A percentile compares a stretch with the other conserved stretches of the same genome.
Evolutionary conservation across 2,329 filamentous ascomycete species (phyloP).

Genomic region (Xylariaceae sp.): DNA sequence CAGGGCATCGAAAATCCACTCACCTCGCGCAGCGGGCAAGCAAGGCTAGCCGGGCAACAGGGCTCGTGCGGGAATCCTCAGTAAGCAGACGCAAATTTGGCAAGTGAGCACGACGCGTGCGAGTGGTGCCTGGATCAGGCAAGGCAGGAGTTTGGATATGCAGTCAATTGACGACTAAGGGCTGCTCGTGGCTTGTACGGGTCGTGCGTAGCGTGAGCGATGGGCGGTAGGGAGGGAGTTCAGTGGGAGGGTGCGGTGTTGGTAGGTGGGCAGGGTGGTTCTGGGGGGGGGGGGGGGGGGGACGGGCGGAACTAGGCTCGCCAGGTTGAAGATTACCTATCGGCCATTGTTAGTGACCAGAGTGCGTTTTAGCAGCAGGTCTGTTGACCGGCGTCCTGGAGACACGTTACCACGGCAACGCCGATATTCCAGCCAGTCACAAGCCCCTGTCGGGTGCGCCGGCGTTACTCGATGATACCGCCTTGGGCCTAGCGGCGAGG

Average conservation of each 20-base stretch:
- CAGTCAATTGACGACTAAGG: not conserved
- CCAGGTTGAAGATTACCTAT: not conserved
- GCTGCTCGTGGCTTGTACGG: not conserved
- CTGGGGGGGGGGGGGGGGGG: not conserved
- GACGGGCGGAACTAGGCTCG: not conserved
- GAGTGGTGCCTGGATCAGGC: slow-evolving; percentile 23
- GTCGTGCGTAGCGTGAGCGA: not conserved
- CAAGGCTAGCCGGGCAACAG: slow-evolving; percentile 35
- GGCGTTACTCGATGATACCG: slow-evolving; percentile 8
- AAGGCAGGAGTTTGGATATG: slow-evolving; percentile 12
- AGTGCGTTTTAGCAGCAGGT: slow-evolving; percentile 11
- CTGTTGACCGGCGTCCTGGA: slow-evolving; percentile 13
- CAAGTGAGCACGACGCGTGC: slow-evolving; percentile 30
- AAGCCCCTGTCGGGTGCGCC: slow-evolving; percentile 3
- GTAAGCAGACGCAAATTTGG: slow-evolving; percentile 33
- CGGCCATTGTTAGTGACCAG: slow-evolving; percentile 4
- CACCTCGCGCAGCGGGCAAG: slow-evolving; percentile 36
- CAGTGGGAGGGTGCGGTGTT: not conserved
- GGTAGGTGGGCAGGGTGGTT: slow-evolving; percentile 5
- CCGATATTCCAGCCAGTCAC: not conserved
- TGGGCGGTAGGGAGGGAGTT: slow-evolving; percentile 7
- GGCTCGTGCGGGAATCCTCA: slow-evolving; percentile 28
- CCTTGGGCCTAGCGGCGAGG: slow-evolving; percentile 7
- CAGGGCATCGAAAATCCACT: slow-evolving; percentile 16
- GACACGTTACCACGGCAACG: slow-evolving; percentile 18